These are phyloP conservation scores for Rhizophagus clarus DNA, from an alignment of 192 early-diverging fungal species.

Conservation along the genomic window DNA sequence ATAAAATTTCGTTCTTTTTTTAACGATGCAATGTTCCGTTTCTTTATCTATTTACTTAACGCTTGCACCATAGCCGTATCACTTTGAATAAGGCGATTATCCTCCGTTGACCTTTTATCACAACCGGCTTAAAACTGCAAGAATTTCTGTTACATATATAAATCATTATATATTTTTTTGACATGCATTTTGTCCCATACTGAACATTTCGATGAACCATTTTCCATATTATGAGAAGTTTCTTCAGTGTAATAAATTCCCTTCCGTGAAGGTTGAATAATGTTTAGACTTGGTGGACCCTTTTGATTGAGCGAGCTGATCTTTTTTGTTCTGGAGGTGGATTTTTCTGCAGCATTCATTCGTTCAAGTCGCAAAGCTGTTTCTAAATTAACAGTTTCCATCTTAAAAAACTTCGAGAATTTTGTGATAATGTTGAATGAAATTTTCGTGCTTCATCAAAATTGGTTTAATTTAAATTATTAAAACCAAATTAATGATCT, in stretches of 20 bases:
- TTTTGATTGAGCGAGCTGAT: background rate
- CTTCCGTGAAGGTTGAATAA: too few species aligned
- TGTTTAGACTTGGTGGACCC: too few species aligned
- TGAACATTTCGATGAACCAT: background rate
- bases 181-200: background rate
- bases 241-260: too few species aligned
- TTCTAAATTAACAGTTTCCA: slow-evolving; percentile 2
- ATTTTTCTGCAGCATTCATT: slow-evolving; percentile 2
- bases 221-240: too few species aligned
- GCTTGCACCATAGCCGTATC: too few species aligned
- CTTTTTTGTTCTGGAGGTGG: background rate
- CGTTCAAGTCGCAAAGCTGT: background rate
- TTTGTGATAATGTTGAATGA: background rate
- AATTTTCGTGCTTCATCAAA: background rate
- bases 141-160: background rate
- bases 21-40: too few species aligned
- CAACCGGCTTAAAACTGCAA: too few species aligned
- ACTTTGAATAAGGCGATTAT: too few species aligned
- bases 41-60: too few species aligned
- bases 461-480: background rate
- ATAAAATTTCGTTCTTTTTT: too few species aligned
- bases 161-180: background rate
- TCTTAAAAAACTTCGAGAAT: background rate
- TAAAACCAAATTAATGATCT: background rate
- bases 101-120: too few species aligned